These are phyloP conservation scores for Mortierella sp. DNA, from an alignment of 371 early-diverging fungal genomes.

Conservation along the genomic window DNA sequence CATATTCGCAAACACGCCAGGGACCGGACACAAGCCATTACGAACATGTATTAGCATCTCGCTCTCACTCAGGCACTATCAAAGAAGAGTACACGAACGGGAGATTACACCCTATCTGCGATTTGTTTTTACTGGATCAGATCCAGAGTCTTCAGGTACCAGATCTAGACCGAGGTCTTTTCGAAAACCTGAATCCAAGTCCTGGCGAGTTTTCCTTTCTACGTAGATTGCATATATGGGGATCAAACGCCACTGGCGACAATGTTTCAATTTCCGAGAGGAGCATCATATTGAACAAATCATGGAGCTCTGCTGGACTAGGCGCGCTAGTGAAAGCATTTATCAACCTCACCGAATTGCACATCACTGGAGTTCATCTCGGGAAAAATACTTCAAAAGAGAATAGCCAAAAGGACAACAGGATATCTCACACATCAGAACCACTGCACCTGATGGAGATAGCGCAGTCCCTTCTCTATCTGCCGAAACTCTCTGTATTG, in stretches of 20 bases:
- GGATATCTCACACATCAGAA: background rate
- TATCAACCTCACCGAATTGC: conserved; percentile 18
- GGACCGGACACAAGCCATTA: background rate
- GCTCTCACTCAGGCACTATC: background rate
- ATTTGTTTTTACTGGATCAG: conserved; percentile 14
- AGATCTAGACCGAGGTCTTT: conserved; percentile 19
- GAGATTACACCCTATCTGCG: background rate
- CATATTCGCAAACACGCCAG: background rate
- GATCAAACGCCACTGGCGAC: conserved; percentile 7
- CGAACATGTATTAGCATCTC: background rate
- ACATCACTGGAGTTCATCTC: conserved; percentile 20
- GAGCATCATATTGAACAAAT: background rate
- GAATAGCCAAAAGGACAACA: background rate
- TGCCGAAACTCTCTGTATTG: conserved; percentile 16
- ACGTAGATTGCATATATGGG: conserved; percentile 23
- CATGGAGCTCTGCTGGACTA: conserved; percentile 16
- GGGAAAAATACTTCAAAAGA: background rate
- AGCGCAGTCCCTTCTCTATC: conserved; percentile 11
- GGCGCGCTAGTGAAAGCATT: conserved; percentile 22
- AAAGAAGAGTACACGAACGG: background rate
- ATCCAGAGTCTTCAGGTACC: conserved; percentile 21
- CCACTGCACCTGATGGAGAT: conserved; percentile 11
- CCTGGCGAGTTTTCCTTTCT: conserved; percentile 20
- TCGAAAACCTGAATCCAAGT: conserved; percentile 5
- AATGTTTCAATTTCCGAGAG: background rate